Evolutionary conservation across 106 monocot genomes (phyloP).

Genomic region (Dendrobium nobile): DNA sequence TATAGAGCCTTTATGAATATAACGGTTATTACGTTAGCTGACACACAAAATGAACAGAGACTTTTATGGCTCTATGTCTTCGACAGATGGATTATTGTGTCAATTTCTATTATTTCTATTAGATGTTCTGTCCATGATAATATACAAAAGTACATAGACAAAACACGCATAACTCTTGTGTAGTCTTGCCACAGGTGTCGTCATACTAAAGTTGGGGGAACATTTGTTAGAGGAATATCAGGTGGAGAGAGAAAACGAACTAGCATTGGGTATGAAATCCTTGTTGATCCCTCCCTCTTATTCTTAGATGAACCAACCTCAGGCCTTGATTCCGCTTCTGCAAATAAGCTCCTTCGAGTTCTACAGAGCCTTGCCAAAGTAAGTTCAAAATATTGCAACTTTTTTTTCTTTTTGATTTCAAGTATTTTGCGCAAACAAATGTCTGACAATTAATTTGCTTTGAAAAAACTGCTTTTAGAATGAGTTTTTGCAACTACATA

Average conservation of each 20-base stretch:
- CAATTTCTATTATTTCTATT: neutral
- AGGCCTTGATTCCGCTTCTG: constrained; percentile 87
- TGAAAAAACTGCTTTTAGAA: no score
- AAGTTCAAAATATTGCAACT: neutral
- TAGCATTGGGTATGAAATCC: constrained; percentile 89
- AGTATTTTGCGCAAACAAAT: no score
- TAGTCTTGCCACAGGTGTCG: constrained; percentile 50
- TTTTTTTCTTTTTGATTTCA: no score
- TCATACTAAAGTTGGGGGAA: constrained; percentile 70
- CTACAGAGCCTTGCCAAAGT: constrained; percentile 69
- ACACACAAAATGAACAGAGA: no score
- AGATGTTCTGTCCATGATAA: neutral
- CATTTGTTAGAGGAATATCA: constrained; percentile 76
- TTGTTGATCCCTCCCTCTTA: constrained; percentile 84
- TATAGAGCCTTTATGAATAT: neutral
- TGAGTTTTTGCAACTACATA: no score
- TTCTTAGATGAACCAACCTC: constrained; percentile 95
- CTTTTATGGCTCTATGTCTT: no score
- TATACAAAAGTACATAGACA: neutral
- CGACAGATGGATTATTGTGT: neutral
- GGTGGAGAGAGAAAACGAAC: constrained; percentile 98
- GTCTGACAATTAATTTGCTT: no score
- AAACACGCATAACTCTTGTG: neutral
- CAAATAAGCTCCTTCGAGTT: constrained; percentile 67
- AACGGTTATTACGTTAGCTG: no score